Percentiles rank a stretch among this genome's conserved stretches.
Evolutionary conservation across 2,329 filamentous ascomycete species (phyloP).

Genomic region (Aspergillus vadensis): DNA sequence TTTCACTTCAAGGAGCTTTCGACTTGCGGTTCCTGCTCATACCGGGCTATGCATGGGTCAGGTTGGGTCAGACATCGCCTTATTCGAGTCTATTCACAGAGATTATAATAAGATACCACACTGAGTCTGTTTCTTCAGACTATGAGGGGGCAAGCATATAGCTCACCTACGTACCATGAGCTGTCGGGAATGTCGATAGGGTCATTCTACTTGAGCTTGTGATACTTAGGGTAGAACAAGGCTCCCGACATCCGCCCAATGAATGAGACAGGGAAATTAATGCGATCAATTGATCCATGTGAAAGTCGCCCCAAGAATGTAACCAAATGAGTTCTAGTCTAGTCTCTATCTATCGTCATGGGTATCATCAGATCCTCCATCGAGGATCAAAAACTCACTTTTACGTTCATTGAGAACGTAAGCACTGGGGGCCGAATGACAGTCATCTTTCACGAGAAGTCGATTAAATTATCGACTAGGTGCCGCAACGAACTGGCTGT

Average conservation of each 20-base stretch:
- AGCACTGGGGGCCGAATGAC: not conserved
- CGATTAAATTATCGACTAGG: not conserved
- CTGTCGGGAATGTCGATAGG: not conserved
- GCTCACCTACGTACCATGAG: not conserved
- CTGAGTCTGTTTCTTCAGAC: not conserved
- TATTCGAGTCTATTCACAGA: not conserved
- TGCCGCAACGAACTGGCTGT: not conserved
- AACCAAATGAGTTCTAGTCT: not conserved
- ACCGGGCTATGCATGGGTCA: not conserved
- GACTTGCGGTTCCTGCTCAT: not conserved
- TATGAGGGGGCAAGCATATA: too few relatives aligned
- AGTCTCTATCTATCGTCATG: slow-evolving; percentile 3
- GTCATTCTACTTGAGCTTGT: not conserved
- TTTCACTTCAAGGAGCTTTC: not conserved
- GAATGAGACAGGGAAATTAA: not conserved
- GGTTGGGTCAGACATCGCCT: not conserved
- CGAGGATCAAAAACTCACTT: not conserved
- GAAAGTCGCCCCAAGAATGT: not conserved
- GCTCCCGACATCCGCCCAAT: not conserved
- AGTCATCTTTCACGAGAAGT: not conserved
- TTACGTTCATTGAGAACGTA: too few relatives aligned
- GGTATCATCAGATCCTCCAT: slow-evolving; percentile 3
- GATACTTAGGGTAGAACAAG: not conserved
- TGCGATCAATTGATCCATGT: not conserved
- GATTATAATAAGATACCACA: not conserved